phyloP scores from a whole-genome alignment of 2,329 filamentous ascomycete species.

The Drechslerella coelobrocha region DNA sequence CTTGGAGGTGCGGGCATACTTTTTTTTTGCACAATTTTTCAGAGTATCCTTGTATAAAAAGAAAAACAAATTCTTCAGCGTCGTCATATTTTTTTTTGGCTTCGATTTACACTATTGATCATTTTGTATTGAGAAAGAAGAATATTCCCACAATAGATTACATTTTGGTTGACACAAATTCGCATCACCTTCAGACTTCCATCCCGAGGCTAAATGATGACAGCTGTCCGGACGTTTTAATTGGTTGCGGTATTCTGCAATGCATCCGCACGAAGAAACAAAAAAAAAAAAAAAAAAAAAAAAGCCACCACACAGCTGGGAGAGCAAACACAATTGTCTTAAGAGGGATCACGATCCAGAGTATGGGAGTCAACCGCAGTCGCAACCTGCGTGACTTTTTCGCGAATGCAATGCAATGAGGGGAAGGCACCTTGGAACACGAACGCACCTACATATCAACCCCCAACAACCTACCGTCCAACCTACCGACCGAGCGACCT shows the following conservation, averaged over 20 bases:
- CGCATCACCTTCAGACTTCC: not conserved
- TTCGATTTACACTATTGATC: not conserved
- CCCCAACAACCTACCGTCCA: too few species aligned
- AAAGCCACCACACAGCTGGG: not conserved
- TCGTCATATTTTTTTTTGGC: not conserved
- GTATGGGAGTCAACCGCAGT: too few species aligned
- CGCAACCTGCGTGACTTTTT: too few species aligned
- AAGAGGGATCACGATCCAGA: too few species aligned
- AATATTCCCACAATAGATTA: not conserved
- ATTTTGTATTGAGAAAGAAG: not conserved
- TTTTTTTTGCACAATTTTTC: too few species aligned
- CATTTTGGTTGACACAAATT: not conserved
- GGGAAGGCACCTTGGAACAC: too few species aligned
- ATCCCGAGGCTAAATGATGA: not conserved
- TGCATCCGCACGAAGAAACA: slow-evolving; percentile 2
- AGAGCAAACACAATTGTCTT: not conserved
- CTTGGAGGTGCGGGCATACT: slow-evolving; percentile 5
- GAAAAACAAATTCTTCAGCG: slow-evolving; percentile 5
- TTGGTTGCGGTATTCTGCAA: not conserved
- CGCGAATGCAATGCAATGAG: too few species aligned
- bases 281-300: too few species aligned
- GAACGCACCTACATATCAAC: too few species aligned
- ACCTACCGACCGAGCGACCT: too few species aligned
- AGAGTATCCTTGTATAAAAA: slow-evolving; percentile 10
- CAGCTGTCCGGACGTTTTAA: slow-evolving; percentile 2